A percentile compares a stretch with the other conserved stretches of the same genome.
phyloP scores from a whole-genome alignment of 441 rosid species.

The Breynia disticha region DNA sequence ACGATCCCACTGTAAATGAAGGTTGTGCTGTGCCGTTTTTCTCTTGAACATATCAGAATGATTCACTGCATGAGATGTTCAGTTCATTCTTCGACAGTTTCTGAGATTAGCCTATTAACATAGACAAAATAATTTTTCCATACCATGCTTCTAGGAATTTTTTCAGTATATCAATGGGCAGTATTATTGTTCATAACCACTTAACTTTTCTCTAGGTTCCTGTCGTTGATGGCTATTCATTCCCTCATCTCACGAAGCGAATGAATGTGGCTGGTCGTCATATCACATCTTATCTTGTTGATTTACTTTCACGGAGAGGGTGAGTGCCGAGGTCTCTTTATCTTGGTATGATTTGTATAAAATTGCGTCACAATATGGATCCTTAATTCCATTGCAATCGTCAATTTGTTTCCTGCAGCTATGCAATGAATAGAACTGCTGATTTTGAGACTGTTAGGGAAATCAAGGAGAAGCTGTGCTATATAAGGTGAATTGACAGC shows the following conservation, averaged over 20 bases:
- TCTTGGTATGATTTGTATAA: too few species aligned
- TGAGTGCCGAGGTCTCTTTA: slow-evolving; percentile 24
- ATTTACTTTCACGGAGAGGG: slow-evolving; percentile 95
- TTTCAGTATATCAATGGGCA: too few species aligned
- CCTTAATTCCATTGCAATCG: neutral
- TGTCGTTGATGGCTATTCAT: slow-evolving; percentile 95
- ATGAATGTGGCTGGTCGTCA: slow-evolving; percentile 99
- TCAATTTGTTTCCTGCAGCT: slow-evolving; percentile 37
- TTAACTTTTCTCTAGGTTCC: slow-evolving; percentile 53
- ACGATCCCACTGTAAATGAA: too few species aligned
- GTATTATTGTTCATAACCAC: too few species aligned
- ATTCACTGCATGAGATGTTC: too few species aligned
- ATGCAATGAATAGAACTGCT: slow-evolving; percentile 85
- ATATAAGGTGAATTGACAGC: slow-evolving; percentile 46
- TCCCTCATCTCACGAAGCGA: slow-evolving; percentile 94
- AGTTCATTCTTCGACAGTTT: too few species aligned
- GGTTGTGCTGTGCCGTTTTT: too few species aligned
- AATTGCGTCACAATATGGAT: too few species aligned
- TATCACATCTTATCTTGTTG: slow-evolving; percentile 89
- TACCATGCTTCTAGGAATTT: too few species aligned
- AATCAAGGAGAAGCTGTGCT: slow-evolving; percentile 96
- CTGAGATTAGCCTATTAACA: too few species aligned
- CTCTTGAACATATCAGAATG: too few species aligned
- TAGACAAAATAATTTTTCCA: too few species aligned
- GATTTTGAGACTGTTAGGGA: slow-evolving; percentile 97